A percentile compares a stretch with the other conserved stretches of the same genome.
phyloP scores from a whole-genome alignment of 371 early-diverging fungal species.

The Mortierella sp. region DNA sequence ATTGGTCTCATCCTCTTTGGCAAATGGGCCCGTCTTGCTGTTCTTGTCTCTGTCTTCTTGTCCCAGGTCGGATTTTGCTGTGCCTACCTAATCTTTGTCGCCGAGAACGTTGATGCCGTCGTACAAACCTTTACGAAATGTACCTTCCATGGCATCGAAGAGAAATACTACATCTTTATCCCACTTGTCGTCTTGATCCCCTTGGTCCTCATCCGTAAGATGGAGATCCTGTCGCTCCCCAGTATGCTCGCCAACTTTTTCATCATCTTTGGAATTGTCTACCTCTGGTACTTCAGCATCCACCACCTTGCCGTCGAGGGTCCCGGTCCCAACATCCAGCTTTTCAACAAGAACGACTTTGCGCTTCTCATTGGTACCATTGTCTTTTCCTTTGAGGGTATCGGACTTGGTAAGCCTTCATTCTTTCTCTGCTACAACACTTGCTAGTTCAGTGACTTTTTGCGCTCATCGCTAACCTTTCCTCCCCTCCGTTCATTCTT shows the following conservation, averaged over 20 bases:
- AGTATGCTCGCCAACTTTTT: conserved; percentile 82
- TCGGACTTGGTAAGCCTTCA: conserved; percentile 70
- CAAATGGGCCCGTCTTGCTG: conserved; percentile 70
- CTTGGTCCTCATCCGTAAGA: conserved; percentile 75
- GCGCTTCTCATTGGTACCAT: conserved; percentile 84
- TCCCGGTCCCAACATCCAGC: conserved; percentile 61
- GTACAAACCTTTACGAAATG: conserved; percentile 61
- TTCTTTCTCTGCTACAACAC: background rate
- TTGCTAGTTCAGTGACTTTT: background rate
- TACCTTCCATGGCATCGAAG: conserved; percentile 40
- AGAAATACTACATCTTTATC: conserved; percentile 70
- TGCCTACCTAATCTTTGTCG: conserved; percentile 77
- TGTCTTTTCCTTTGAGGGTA: conserved; percentile 86
- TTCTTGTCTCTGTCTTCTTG: conserved; percentile 76
- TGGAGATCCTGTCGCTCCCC: conserved; percentile 76
- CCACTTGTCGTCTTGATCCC: conserved; percentile 74
- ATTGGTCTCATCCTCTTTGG: conserved; percentile 83
- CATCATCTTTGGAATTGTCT: conserved; percentile 76
- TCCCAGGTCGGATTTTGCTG: conserved; percentile 77
- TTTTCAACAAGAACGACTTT: conserved; percentile 71
- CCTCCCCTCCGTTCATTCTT: background rate
- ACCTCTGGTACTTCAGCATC: conserved; percentile 63
- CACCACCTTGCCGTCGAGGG: conserved; percentile 55
- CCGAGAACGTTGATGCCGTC: conserved; percentile 62
- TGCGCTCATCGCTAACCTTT: background rate